Evolutionary conservation across 441 rosid genomes (phyloP), one percentile per base, ranked within the genome.

Genomic region (Pelargonium myrrhifolium): DNA sequence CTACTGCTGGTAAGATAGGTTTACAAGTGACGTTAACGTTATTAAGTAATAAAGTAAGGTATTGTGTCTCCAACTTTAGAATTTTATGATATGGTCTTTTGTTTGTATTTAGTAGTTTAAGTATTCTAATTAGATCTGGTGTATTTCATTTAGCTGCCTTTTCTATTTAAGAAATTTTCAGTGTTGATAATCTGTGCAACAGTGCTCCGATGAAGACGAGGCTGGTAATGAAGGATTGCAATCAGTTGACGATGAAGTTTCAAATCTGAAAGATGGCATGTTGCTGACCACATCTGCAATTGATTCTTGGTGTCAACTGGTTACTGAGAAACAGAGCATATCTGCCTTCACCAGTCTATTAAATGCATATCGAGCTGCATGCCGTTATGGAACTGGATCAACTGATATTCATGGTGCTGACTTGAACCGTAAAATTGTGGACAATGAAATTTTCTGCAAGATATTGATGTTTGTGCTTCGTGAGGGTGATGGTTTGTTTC

Each of bases 351-450:
- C 65, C 63, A 80, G 83, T 69, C 68, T 91, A 61, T 63, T 89
- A 69, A 93, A 91, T 76, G 87, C 84, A 67, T 93, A 87, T 77
- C 84, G 89, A 74, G 87, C 96, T 72, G 96, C 90, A 45, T 89
- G 97, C 76, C 88, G 80, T 70, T 88, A 77, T 73, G 87, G 92
- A 24, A 76, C 82, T 15, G 89, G 89, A 76, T 69, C 89, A 75
- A 75, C 76, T 56, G 77, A 55, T 56, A 56, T 62, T 77, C 64
- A 70, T 60, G 79, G 28, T n/a, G 68, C 70, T 20, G 68, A 45
- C 18, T 51, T 51, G 8, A 1, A 15, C 65, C 53, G 55, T 67
- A 76, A 69, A 72, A 65, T 78, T 64, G 78, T 72, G 74, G 83
- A 88, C 71, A 71, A 83, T 39, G 76, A 67, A 76, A 72, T 80